A percentile compares a stretch with the other conserved stretches of the same genome.
These are phyloP conservation scores for Tolypocladium endophyticum DNA, from an alignment of 2,329 filamentous ascomycete species.

Conservation along the genomic window DNA sequence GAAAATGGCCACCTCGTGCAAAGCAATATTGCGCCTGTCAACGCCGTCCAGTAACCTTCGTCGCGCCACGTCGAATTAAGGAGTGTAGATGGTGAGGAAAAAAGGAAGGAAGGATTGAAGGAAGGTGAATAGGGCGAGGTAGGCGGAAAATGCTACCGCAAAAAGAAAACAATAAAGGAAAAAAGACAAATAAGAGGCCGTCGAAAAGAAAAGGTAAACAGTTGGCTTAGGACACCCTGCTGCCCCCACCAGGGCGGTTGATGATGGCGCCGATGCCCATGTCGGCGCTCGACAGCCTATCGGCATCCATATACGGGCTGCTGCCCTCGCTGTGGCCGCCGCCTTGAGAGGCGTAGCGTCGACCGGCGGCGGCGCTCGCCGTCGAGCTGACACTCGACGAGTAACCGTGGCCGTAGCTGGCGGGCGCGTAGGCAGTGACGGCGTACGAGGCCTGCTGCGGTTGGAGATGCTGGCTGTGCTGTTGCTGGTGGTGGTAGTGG, in stretches of 20 bases:
- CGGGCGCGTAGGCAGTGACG: slow-evolving; percentile 8
- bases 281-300: slow-evolving; percentile 43
- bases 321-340: slow-evolving; percentile 22
- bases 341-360: slow-evolving; percentile 19
- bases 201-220: background rate
- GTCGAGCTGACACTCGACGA: slow-evolving; percentile 44
- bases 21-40: background rate
- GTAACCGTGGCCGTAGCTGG: slow-evolving; percentile 30
- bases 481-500: slow-evolving; percentile 16
- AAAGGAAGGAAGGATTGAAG: background rate
- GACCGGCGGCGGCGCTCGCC: slow-evolving; percentile 18
- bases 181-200: background rate
- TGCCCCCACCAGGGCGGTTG: slow-evolving; percentile 32
- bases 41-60: background rate
- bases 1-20: background rate
- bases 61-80: background rate
- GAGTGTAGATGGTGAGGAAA: background rate
- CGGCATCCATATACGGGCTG: slow-evolving; percentile 36
- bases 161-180: background rate
- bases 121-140: background rate
- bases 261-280: slow-evolving; percentile 53
- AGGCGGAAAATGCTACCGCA: background rate
- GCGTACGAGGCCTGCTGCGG: slow-evolving; percentile 12
- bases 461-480: slow-evolving; percentile 11
- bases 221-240: slow-evolving; percentile 3